Evolutionary conservation across 2,329 filamentous ascomycete genomes (phyloP).

Genomic region (Sphaerostilbella broomeana): DNA sequence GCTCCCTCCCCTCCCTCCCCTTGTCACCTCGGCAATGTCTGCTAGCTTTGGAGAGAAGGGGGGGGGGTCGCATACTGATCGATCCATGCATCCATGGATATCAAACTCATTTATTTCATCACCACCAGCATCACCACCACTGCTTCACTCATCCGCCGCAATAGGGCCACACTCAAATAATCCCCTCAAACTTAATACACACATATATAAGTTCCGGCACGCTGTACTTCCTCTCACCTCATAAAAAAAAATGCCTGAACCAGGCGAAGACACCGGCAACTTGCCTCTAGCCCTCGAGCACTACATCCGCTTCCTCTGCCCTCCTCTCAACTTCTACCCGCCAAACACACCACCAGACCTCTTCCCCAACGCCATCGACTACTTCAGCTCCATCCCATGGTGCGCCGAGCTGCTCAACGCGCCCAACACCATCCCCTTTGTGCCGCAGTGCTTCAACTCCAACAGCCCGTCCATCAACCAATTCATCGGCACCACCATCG

Average conservation of each 20-base stretch:
- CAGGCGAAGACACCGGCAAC: neutral
- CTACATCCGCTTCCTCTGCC: constrained; percentile 25
- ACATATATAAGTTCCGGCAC: too few relatives aligned
- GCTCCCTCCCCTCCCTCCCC: too few relatives aligned
- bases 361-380: constrained; percentile 22
- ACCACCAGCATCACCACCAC: too few relatives aligned
- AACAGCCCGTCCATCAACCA: constrained; percentile 25
- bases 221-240: too few relatives aligned
- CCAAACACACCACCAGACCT: constrained; percentile 21
- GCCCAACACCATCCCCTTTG: constrained; percentile 25
- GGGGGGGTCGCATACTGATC: too few relatives aligned
- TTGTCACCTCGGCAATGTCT: too few relatives aligned
- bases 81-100: too few relatives aligned
- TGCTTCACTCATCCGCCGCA: too few relatives aligned
- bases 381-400: constrained; percentile 33
- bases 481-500: constrained; percentile 29
- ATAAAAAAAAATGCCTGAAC: constrained; percentile 4
- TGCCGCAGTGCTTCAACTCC: constrained; percentile 29
- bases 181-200: too few relatives aligned
- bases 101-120: too few relatives aligned
- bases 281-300: constrained; percentile 14
- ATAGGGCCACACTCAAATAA: too few relatives aligned
- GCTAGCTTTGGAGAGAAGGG: too few relatives aligned
- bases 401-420: constrained; percentile 25
- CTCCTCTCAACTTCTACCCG: constrained; percentile 24